phyloP scores from a whole-genome alignment of 176 grass and related monocot species.

The Secale cereale region DNA sequence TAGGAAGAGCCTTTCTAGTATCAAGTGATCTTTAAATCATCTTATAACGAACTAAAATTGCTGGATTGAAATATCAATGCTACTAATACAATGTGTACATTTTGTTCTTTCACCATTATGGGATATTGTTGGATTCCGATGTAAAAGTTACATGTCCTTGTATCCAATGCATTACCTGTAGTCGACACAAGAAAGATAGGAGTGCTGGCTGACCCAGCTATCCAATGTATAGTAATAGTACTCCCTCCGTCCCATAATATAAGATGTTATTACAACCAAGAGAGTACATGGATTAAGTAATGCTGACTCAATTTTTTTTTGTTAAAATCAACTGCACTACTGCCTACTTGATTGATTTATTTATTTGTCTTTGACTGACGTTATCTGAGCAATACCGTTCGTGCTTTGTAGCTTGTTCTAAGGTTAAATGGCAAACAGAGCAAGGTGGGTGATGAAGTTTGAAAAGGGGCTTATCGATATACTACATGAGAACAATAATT shows the following conservation, averaged over 20 bases:
- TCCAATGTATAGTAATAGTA: background rate
- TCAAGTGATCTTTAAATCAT: background rate
- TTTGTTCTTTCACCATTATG: background rate
- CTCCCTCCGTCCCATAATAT: too few relatives aligned
- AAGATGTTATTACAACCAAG: too few relatives aligned
- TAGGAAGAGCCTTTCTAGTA: background rate
- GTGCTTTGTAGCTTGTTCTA: background rate
- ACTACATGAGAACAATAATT: slow-evolving; percentile 42
- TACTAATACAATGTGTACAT: background rate
- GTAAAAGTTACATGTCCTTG: background rate
- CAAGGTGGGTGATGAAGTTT: slow-evolving; percentile 51
- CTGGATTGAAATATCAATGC: background rate
- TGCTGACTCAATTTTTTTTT: background rate
- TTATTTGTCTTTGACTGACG: background rate
- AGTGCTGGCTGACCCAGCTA: background rate
- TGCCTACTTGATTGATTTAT: background rate
- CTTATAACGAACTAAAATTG: background rate
- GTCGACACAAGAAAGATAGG: background rate
- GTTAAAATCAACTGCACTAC: background rate
- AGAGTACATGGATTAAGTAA: background rate
- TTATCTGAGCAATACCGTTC: background rate
- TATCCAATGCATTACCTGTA: background rate
- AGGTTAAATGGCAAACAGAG: slow-evolving; percentile 40
- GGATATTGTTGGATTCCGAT: background rate
- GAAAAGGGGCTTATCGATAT: slow-evolving; percentile 48